These are phyloP conservation scores for Rhododendron williamsianum DNA, from an alignment of 148 eudicot genomes.

Conservation along the genomic window DNA sequence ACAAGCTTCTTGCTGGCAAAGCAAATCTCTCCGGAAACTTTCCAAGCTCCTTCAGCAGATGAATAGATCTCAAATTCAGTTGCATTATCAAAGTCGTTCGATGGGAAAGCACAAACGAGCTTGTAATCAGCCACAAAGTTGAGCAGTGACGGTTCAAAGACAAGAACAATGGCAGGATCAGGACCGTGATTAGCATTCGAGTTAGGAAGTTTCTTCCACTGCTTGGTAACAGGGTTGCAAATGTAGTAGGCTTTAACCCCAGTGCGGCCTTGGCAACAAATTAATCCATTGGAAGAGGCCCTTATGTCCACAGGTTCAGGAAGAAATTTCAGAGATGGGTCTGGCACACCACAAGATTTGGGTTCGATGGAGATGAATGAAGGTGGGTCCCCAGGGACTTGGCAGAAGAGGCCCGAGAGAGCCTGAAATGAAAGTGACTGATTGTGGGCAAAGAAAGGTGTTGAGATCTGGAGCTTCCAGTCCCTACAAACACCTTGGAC, in stretches of 20 bases:
- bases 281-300: conserved; percentile 54
- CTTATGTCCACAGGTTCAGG: conserved; percentile 44
- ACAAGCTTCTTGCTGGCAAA: conserved; percentile 20
- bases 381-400: conserved; percentile 21
- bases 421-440: conserved; percentile 36
- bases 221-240: conserved; percentile 54
- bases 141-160: conserved; percentile 56
- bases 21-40: conserved; percentile 38
- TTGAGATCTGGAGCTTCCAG: conserved; percentile 51
- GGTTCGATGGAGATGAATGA: conserved; percentile 40
- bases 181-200: conserved; percentile 48
- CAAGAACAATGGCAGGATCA: conserved; percentile 37
- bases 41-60: conserved; percentile 48
- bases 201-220: conserved; percentile 48
- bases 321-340: conserved; percentile 40
- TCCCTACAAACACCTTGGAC: conserved; percentile 46
- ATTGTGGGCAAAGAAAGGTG: conserved; percentile 54
- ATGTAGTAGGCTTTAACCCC: conserved; percentile 46
- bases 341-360: conserved; percentile 53
- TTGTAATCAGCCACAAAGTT: conserved; percentile 49
- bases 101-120: conserved; percentile 43
- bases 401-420: conserved; percentile 49
- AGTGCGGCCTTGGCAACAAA: conserved; percentile 45
- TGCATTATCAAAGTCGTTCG: conserved; percentile 43
- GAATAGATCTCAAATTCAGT: conserved; percentile 62